A percentile compares a stretch with the other conserved stretches of the same genome.
phyloP scores from a whole-genome alignment of 352 stramenopile genomes.

The Globisporangium apiculatum region DNA sequence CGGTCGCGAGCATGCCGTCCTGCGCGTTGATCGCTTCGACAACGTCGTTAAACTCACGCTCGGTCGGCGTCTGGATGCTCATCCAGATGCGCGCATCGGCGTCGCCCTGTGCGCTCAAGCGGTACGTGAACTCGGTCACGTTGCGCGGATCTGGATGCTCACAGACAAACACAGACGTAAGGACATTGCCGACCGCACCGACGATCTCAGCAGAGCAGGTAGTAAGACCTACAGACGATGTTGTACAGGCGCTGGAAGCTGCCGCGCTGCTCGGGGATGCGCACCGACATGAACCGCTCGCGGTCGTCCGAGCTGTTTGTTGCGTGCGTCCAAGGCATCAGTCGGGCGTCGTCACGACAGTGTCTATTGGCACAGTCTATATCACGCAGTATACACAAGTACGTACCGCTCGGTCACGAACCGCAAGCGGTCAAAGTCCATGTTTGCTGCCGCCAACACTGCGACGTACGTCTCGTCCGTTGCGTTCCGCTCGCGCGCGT shows the following conservation, averaged over 20 bases:
- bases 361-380: background rate
- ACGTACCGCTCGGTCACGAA: constrained; percentile 86
- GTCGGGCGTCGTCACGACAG: background rate
- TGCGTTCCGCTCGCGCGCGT: constrained; percentile 49
- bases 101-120: constrained; percentile 74
- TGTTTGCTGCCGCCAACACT: constrained; percentile 97
- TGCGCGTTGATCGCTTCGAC: constrained; percentile 59
- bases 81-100: constrained; percentile 91
- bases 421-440: constrained; percentile 98
- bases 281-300: constrained; percentile 93
- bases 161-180: too few relatives aligned
- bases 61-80: constrained; percentile 90
- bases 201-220: too few relatives aligned
- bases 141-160: constrained; percentile 51
- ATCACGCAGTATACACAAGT: background rate
- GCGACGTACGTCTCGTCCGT: constrained; percentile 88
- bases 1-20: constrained; percentile 85
- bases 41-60: constrained; percentile 52
- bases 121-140: constrained; percentile 97
- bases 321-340: constrained; percentile 5
- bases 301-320: constrained; percentile 85
- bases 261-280: constrained; percentile 93
- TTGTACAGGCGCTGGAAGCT: constrained; percentile 85
- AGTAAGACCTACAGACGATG: constrained; percentile 47
- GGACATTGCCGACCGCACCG: too few relatives aligned